A percentile compares a stretch with the other conserved stretches of the same genome.
Evolutionary conservation across 2,329 filamentous ascomycete species (phyloP).

Genomic region (Hypoxylon sp.): DNA sequence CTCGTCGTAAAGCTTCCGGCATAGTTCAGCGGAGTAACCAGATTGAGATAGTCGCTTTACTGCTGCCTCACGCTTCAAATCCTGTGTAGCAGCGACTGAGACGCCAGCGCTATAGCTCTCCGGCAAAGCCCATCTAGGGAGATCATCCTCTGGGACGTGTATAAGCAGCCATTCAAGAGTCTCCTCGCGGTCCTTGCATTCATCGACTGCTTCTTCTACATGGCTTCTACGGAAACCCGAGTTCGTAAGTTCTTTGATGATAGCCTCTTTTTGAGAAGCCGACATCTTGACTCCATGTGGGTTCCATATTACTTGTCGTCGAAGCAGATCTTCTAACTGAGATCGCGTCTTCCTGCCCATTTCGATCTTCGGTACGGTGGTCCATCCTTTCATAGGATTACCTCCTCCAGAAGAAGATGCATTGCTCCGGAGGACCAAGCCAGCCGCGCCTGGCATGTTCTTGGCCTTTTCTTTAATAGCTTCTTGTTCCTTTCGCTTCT

Average conservation of each 20-base stretch:
- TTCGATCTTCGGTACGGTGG: conserved; percentile 88
- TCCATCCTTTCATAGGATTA: conserved; percentile 81
- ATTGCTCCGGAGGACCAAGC: conserved; percentile 66
- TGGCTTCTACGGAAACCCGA: conserved; percentile 92
- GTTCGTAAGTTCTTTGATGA: conserved; percentile 80
- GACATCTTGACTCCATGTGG: conserved; percentile 79
- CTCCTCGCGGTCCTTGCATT: conserved; percentile 94
- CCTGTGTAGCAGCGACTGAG: conserved; percentile 80
- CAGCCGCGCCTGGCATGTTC: conserved; percentile 72
- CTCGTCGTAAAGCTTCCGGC: conserved; percentile 81
- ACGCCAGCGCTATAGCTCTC: conserved; percentile 93
- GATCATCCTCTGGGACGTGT: conserved; percentile 95
- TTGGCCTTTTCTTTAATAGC: conserved; percentile 77
- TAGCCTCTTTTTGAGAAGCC: conserved; percentile 66
- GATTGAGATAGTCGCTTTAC: conserved; percentile 85
- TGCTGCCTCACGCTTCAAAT: conserved; percentile 84
- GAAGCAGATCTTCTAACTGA: conserved; percentile 84
- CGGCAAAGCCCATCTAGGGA: conserved; percentile 92
- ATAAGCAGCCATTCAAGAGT: conserved; percentile 96
- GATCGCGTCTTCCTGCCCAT: conserved; percentile 87
- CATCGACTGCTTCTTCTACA: conserved; percentile 85
- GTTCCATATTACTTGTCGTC: conserved; percentile 88
- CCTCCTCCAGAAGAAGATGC: conserved; percentile 55
- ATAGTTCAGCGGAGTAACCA: conserved; percentile 89
- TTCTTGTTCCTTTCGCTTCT: conserved; percentile 81